phyloP scores from a whole-genome alignment of 169 alveolate species.

The Plasmodium gaboni region DNA sequence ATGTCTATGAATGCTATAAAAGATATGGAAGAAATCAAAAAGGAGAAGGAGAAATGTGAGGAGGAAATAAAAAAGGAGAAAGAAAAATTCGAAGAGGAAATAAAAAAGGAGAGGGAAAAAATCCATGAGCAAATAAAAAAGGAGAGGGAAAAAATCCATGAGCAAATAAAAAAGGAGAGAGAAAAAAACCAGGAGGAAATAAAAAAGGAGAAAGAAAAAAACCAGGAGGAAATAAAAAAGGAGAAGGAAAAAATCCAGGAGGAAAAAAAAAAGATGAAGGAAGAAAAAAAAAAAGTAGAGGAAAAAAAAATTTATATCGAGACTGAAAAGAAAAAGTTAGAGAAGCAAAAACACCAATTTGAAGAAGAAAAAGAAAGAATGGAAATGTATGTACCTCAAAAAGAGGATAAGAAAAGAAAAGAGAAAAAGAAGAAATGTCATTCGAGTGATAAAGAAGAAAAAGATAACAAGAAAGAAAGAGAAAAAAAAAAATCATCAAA shows the following conservation, averaged over 20 bases:
- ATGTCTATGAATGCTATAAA: background rate
- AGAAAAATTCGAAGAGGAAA: background rate
- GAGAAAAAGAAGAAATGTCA: background rate
- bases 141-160: background rate
- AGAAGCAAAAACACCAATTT: background rate
- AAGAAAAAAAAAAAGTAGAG: background rate
- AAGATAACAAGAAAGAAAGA: background rate
- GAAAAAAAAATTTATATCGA: background rate
- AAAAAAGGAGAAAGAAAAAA: background rate
- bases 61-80: background rate
- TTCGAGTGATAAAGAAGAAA: background rate
- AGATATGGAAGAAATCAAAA: background rate
- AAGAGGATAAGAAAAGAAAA: slow-evolving; percentile 1
- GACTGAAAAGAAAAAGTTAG: background rate
- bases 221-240: background rate
- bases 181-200: background rate
- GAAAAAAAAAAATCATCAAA: background rate
- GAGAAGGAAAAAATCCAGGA: background rate
- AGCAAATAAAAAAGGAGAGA: background rate
- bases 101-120: too few species aligned
- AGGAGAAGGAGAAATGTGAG: background rate
- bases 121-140: background rate
- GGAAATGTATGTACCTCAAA: background rate
- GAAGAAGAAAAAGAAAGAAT: background rate
- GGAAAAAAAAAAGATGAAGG: background rate